Base-by-base conservation (phyloP, 495 filamentous ascomycete genomes). In the Penicillium goetzii region DNA sequence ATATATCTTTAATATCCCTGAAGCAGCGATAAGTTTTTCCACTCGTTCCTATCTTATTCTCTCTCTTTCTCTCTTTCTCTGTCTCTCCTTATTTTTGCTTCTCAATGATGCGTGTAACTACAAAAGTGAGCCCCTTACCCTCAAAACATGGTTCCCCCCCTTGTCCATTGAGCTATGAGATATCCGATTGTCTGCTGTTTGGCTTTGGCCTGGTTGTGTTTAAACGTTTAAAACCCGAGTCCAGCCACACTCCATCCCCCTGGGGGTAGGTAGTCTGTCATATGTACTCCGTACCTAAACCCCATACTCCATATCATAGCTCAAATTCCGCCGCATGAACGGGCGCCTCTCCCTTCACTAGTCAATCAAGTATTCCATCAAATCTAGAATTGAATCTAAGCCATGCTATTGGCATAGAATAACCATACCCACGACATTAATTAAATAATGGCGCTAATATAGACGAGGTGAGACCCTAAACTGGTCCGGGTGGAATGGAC, bases 1-100 rank as follows among this genome's bases (percentile, higher is more conserved):
- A 80, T 79, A 79, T 78, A 74, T 75, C 72, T 79, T 79, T 80
- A 80, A 80, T 80, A 79, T 78, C 75, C 76, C 74, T 66, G 69
- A 78, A 79, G 67, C 69, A 74, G 72, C 72, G 74, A 75, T 78
- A 73, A 76, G 76, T 74, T 77, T 55, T 78, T 72, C 69, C 75
- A 68, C 75, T 77, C 74, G 71, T 77, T 79, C 63, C 58, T 65
- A 64, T 62, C 62, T 53, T 59, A 47, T 53, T 47, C 36, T 56
- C 50, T 28, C 41, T 56, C 43, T 62, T 19, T 38, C 17, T 34
- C 19, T 61, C 17, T 53, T 38, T 52, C 21, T 70, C 47, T 54
- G 59, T 63, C 36, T 28, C 26, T 33, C 26, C 12, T 53, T 53
- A 19, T 52, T 4, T 32, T 32, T 32, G 30, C 30, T 25, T n/a